Evolutionary conservation across 2,329 filamentous ascomycete genomes (phyloP).

Genomic region (Penicillium freii): DNA sequence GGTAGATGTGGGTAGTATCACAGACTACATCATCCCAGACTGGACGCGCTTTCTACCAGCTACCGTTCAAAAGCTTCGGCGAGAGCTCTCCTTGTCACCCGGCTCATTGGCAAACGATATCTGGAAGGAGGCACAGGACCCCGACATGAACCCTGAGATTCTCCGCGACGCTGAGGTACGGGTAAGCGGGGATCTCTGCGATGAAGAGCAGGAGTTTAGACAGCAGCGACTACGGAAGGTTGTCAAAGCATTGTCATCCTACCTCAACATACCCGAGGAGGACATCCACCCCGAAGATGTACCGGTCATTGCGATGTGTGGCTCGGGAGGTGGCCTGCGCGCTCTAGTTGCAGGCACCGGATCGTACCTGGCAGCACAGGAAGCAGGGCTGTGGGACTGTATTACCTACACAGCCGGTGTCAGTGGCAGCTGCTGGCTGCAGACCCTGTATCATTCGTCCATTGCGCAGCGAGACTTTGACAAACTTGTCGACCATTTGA

Average conservation of each 20-base stretch:
- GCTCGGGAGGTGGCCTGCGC: slow-evolving; percentile 85
- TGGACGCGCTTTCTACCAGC: slow-evolving; percentile 77
- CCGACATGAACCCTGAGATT: slow-evolving; percentile 82
- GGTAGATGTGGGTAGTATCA: slow-evolving; percentile 55
- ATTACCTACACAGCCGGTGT: slow-evolving; percentile 93
- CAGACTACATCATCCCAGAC: slow-evolving; percentile 71
- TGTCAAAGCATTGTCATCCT: slow-evolving; percentile 72
- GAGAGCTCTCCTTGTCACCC: slow-evolving; percentile 80
- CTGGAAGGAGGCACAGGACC: slow-evolving; percentile 86
- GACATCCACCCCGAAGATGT: slow-evolving; percentile 92
- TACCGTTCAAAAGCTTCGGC: slow-evolving; percentile 78
- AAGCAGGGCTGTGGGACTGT: slow-evolving; percentile 89
- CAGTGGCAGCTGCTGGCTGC: slow-evolving; percentile 94
- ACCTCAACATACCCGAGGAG: slow-evolving; percentile 72
- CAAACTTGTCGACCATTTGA: slow-evolving; percentile 77
- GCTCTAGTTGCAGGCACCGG: slow-evolving; percentile 88
- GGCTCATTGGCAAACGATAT: slow-evolving; percentile 90
- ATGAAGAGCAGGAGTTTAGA: slow-evolving; percentile 76
- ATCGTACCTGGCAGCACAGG: slow-evolving; percentile 77
- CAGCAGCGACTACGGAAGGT: slow-evolving; percentile 66
- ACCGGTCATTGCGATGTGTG: slow-evolving; percentile 88
- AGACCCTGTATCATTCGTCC: slow-evolving; percentile 80
- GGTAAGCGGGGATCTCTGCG: slow-evolving; percentile 75
- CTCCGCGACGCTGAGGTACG: slow-evolving; percentile 76
- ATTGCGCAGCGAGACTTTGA: slow-evolving; percentile 67